Percentiles rank a stretch among this genome's conserved stretches.
Evolutionary conservation across 306 rosid genomes (phyloP).

Genomic region (Calophaca sinica): DNA sequence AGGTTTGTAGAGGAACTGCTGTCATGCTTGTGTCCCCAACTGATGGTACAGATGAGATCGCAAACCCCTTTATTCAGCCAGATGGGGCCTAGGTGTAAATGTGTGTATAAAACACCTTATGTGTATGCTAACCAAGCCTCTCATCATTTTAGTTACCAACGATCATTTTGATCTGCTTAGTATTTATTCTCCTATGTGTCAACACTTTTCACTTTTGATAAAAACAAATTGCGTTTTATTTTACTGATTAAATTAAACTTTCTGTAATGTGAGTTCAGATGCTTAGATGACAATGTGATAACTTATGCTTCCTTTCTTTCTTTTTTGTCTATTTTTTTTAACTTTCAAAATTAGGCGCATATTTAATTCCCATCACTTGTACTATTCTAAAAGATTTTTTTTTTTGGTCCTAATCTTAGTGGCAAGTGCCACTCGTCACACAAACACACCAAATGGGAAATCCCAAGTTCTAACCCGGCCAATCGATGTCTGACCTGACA

Average conservation of each 20-base stretch:
- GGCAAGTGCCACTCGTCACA: no score
- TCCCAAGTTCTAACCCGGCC: no score
- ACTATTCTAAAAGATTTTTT: background rate
- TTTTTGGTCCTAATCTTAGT: no score
- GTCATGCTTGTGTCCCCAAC: constrained; percentile 99
- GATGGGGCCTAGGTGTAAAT: constrained; percentile 69
- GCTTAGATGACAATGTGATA: background rate
- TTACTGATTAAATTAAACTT: constrained; percentile 19
- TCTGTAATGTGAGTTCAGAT: background rate
- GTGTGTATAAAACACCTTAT: background rate
- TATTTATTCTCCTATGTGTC: constrained; percentile 1
- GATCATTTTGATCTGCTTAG: constrained; percentile 12
- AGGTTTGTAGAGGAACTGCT: constrained; percentile 99
- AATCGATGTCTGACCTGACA: no score
- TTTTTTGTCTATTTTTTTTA: background rate
- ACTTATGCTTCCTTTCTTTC: background rate
- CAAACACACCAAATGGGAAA: no score
- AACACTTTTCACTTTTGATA: background rate
- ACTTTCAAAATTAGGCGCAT: background rate
- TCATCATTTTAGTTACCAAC: constrained; percentile 38
- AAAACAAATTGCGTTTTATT: constrained; percentile 19
- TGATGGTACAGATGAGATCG: constrained; percentile 97
- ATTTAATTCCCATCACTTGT: background rate
- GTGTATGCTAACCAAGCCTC: constrained; percentile 18
- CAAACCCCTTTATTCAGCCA: constrained; percentile 92